phyloP scores from a whole-genome alignment of 129 eudicot genomes.

The Heracleum sosnowskyi region DNA sequence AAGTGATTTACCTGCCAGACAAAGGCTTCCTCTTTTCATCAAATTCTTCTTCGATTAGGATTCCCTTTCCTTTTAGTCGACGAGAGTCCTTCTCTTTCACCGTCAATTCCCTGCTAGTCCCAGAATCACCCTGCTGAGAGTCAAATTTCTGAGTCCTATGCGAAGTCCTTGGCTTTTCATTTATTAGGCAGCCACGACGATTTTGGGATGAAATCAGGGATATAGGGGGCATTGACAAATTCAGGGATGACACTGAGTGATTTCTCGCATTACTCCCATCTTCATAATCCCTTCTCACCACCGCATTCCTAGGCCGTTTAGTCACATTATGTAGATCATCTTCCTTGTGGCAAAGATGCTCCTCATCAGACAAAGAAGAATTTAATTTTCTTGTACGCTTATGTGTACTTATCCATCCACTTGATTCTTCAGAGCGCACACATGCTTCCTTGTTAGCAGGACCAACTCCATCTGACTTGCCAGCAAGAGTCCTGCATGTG shows the following conservation, averaged over 20 bases:
- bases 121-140: slow-evolving; percentile 15
- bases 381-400: slow-evolving; percentile 25
- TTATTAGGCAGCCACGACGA: not conserved
- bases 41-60: slow-evolving; percentile 19
- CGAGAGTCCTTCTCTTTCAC: slow-evolving; percentile 27
- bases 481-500: slow-evolving; percentile 30
- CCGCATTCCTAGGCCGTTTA: too few relatives aligned
- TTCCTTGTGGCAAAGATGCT: too few relatives aligned
- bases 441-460: slow-evolving; percentile 11
- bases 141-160: slow-evolving; percentile 13
- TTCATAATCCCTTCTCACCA: too few relatives aligned
- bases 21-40: slow-evolving; percentile 30
- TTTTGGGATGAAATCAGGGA: too few relatives aligned
- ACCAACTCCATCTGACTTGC: slow-evolving; percentile 20
- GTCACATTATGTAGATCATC: too few relatives aligned
- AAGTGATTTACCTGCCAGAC: slow-evolving; percentile 34
- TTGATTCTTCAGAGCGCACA: slow-evolving; percentile 22
- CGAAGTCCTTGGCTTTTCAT: not conserved
- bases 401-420: slow-evolving; percentile 59
- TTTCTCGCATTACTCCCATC: too few relatives aligned
- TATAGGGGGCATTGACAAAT: too few relatives aligned
- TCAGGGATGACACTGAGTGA: too few relatives aligned
- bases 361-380: not conserved
- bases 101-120: slow-evolving; percentile 29
- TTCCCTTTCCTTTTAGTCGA: slow-evolving; percentile 44